These are phyloP conservation scores for Garcia nutans DNA, from an alignment of 345 rosid species.

Conservation along the genomic window DNA sequence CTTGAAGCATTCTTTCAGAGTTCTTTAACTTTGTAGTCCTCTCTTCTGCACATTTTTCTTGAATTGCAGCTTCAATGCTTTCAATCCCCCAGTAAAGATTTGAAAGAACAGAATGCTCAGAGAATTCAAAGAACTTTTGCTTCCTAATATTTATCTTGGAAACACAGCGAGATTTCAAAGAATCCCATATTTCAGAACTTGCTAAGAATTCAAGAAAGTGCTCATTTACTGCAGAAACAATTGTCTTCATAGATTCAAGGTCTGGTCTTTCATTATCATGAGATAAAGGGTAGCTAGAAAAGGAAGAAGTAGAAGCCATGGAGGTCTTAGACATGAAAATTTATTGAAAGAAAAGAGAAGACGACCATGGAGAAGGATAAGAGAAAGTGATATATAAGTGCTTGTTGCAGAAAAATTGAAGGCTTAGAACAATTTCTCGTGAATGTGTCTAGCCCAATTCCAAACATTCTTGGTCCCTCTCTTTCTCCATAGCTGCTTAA, in stretches of 20 bases:
- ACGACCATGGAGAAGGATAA: slow-evolving; percentile 10
- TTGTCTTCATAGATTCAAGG: slow-evolving; percentile 40
- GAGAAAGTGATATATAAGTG: slow-evolving; percentile 19
- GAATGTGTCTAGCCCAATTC: slow-evolving; percentile 39
- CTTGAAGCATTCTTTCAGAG: slow-evolving; percentile 80
- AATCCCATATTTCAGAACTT: slow-evolving; percentile 35
- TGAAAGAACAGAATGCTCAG: slow-evolving; percentile 62
- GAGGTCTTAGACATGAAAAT: slow-evolving; percentile 9
- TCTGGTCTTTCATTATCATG: slow-evolving; percentile 36
- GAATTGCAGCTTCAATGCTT: slow-evolving; percentile 55
- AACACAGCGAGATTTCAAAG: slow-evolving; percentile 42
- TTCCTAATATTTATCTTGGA: slow-evolving; percentile 40
- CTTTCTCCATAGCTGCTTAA: not conserved
- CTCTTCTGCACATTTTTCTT: slow-evolving; percentile 37
- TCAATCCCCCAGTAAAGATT: slow-evolving; percentile 80
- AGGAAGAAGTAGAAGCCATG: slow-evolving; percentile 42
- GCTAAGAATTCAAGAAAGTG: slow-evolving; percentile 37
- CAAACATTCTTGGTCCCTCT: slow-evolving; percentile 32
- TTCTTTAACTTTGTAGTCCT: slow-evolving; percentile 34
- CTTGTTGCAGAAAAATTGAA: slow-evolving; percentile 4
- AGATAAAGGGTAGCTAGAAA: slow-evolving; percentile 24
- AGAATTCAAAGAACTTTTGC: slow-evolving; percentile 51
- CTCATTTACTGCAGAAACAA: slow-evolving; percentile 46
- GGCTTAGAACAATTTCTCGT: slow-evolving; percentile 34
- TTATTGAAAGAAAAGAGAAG: slow-evolving; percentile 8